A percentile compares a stretch with the other conserved stretches of the same genome.
phyloP scores from a whole-genome alignment of 441 rosid genomes.

The Eugenia klotzschiana region DNA sequence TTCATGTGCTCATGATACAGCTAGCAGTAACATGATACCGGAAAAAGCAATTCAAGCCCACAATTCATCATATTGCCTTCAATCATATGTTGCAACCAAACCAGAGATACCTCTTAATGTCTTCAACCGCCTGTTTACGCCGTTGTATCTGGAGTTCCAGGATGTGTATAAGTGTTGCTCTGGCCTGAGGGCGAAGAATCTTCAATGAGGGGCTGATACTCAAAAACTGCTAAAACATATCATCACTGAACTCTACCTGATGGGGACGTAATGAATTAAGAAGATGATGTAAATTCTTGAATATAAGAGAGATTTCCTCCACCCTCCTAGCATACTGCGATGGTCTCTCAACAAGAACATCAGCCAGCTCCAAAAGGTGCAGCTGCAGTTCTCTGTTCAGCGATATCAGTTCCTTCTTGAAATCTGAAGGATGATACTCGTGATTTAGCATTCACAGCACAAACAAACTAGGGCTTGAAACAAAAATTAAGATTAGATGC shows the following conservation, averaged over 20 bases:
- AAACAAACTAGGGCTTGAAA: not conserved
- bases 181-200: slow-evolving; percentile 35
- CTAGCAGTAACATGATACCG: not conserved
- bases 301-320: slow-evolving; percentile 83
- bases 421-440: slow-evolving; percentile 33
- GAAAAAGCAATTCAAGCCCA: not conserved
- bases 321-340: slow-evolving; percentile 91
- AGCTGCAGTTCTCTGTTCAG: slow-evolving; percentile 81
- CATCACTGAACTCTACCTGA: slow-evolving; percentile 29
- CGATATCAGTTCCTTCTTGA: slow-evolving; percentile 64
- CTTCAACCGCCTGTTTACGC: slow-evolving; percentile 83
- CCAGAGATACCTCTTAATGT: slow-evolving; percentile 57
- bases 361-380: slow-evolving; percentile 83
- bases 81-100: not conserved
- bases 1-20: not conserved
- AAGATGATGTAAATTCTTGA: slow-evolving; percentile 88
- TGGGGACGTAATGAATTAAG: slow-evolving; percentile 90
- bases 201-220: not conserved
- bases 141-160: slow-evolving; percentile 77
- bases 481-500: not conserved
- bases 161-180: slow-evolving; percentile 85
- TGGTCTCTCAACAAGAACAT: slow-evolving; percentile 89
- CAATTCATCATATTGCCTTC: not conserved
- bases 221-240: not conserved
- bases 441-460: not conserved